These are phyloP conservation scores for Alternaria angustiovoidea DNA, from an alignment of 2,329 filamentous ascomycete genomes.

Conservation along the genomic window DNA sequence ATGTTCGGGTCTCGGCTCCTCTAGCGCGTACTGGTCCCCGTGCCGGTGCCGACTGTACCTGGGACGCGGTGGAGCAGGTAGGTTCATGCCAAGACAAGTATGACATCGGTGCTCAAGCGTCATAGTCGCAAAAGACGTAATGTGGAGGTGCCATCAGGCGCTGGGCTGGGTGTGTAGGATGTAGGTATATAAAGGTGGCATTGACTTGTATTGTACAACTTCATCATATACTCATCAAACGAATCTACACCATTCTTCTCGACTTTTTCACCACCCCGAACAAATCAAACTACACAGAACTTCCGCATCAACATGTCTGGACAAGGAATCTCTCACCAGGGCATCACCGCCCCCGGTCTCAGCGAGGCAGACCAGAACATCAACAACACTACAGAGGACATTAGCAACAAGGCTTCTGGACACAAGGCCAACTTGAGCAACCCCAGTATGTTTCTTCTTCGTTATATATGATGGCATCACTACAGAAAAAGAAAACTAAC, in stretches of 20 bases:
- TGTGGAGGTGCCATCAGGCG: background rate
- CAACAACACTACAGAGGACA: conserved; percentile 33
- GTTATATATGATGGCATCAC: no score
- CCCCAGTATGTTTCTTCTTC: conserved; percentile 48
- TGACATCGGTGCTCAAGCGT: background rate
- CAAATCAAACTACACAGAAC: background rate
- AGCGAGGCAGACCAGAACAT: conserved; percentile 33
- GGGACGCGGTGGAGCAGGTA: background rate
- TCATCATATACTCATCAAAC: background rate
- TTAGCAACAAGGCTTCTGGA: conserved; percentile 37
- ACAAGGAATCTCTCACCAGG: conserved; percentile 15
- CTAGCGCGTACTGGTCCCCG: background rate
- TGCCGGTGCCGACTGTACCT: background rate
- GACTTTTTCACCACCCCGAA: no score
- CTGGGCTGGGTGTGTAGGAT: background rate
- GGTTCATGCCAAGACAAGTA: conserved; percentile 3
- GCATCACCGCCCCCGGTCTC: conserved; percentile 29
- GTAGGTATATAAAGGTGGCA: background rate
- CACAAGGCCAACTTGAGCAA: conserved; percentile 61
- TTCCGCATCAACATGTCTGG: background rate
- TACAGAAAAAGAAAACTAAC: background rate
- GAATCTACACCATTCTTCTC: background rate
- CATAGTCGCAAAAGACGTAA: conserved; percentile 2
- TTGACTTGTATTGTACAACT: background rate
- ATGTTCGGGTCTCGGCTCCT: conserved; percentile 2